Evolutionary conservation across 2,329 filamentous ascomycete genomes (phyloP).

Genomic region (Fusarium napiforme): DNA sequence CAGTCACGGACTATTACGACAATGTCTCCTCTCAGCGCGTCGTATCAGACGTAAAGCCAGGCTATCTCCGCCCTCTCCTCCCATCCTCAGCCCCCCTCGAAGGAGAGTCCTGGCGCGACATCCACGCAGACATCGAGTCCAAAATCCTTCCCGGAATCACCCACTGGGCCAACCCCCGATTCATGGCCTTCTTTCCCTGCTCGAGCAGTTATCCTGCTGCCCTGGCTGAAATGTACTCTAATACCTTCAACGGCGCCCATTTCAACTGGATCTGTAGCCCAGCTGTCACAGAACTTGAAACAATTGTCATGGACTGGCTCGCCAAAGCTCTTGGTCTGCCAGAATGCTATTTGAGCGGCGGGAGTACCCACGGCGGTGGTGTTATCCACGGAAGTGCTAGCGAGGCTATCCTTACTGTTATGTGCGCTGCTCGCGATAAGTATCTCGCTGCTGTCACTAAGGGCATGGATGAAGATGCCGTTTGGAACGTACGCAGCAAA

Average conservation of each 20-base stretch:
- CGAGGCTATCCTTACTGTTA: slow-evolving; percentile 86
- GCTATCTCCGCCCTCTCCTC: slow-evolving; percentile 81
- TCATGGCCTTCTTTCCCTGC: slow-evolving; percentile 95
- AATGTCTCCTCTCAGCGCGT: slow-evolving; percentile 78
- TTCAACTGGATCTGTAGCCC: slow-evolving; percentile 99
- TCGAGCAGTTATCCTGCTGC: slow-evolving; percentile 86
- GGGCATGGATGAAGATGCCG: slow-evolving; percentile 77
- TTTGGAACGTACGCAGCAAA: slow-evolving; percentile 63
- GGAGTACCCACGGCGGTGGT: slow-evolving; percentile 78
- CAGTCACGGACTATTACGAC: slow-evolving; percentile 87
- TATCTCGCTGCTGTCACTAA: slow-evolving; percentile 71
- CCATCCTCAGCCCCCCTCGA: slow-evolving; percentile 64
- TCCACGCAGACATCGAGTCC: slow-evolving; percentile 83
- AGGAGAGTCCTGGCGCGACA: slow-evolving; percentile 79
- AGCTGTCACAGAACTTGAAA: slow-evolving; percentile 94
- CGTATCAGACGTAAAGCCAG: slow-evolving; percentile 81
- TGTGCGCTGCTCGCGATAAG: slow-evolving; percentile 87
- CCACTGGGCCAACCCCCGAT: slow-evolving; percentile 94
- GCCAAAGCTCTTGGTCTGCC: slow-evolving; percentile 80
- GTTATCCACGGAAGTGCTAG: slow-evolving; percentile 93
- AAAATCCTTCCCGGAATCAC: slow-evolving; percentile 94
- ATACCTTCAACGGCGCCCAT: slow-evolving; percentile 87
- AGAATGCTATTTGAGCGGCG: slow-evolving; percentile 76
- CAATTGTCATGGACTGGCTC: slow-evolving; percentile 91
- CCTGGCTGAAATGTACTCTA: slow-evolving; percentile 91